A percentile compares a stretch with the other conserved stretches of the same genome.
Evolutionary conservation across 805 yeast genomes (phyloP).

Genomic region (Yamadazyma laniorum): DNA sequence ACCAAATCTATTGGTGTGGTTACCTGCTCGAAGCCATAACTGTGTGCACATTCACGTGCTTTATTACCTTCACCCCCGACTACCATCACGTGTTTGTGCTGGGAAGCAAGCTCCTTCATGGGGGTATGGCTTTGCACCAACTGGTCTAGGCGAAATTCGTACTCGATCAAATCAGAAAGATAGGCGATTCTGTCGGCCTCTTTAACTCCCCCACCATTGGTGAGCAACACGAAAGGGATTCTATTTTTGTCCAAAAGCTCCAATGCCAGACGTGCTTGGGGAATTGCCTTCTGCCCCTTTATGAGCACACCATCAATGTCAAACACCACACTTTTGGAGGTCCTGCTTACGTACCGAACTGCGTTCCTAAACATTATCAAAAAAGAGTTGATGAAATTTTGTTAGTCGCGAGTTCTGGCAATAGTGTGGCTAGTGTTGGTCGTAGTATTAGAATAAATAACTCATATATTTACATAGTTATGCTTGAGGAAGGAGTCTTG

Average conservation of each 20-base stretch:
- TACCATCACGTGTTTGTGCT: constrained; percentile 62
- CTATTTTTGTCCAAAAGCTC: constrained; percentile 48
- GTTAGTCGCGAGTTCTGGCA: no score
- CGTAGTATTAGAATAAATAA: no score
- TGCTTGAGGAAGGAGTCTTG: no score
- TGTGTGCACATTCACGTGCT: constrained; percentile 69
- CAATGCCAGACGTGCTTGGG: constrained; percentile 62
- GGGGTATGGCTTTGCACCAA: constrained; percentile 89
- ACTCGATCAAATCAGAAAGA: constrained; percentile 22
- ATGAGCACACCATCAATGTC: constrained; percentile 85
- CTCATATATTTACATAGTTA: no score
- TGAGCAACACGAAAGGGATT: constrained; percentile 78
- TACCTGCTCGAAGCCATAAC: constrained; percentile 77
- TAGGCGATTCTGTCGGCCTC: constrained; percentile 56
- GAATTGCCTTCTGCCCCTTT: constrained; percentile 67
- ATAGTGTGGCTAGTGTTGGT: no score
- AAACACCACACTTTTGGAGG: constrained; percentile 27
- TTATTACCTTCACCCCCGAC: constrained; percentile 78
- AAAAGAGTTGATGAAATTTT: no score
- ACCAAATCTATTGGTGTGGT: constrained; percentile 72
- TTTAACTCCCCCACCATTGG: constrained; percentile 85
- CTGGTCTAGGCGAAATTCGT: constrained; percentile 52
- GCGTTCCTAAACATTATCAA: constrained; percentile 5
- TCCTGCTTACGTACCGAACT: not conserved
- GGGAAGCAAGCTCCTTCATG: constrained; percentile 37